Conservation (phyloP, 768 basidiomycete species). For the Pleurotus tuoliensis region DNA sequence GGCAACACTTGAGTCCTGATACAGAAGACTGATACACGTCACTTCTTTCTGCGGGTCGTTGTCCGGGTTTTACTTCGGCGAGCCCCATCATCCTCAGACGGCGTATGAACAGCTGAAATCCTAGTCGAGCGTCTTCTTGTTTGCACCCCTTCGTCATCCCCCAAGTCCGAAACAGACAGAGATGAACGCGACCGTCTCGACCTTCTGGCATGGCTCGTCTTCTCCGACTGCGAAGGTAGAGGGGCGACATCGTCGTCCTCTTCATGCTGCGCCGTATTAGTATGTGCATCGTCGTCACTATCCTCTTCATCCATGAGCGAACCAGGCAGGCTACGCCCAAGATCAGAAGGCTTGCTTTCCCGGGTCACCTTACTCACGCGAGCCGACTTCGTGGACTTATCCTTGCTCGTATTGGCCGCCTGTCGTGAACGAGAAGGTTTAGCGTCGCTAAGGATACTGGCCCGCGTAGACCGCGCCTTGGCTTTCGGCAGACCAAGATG, state of each 20-base stretch:
- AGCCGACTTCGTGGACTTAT: neutral
- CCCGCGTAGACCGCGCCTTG: slow-evolving; percentile 12
- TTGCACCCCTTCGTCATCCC: slow-evolving; percentile 28
- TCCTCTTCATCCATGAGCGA: slow-evolving; percentile 23
- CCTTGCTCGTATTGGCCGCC: neutral
- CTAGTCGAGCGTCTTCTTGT: slow-evolving; percentile 43
- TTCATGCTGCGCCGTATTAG: slow-evolving; percentile 23
- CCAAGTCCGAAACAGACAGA: slow-evolving; percentile 26
- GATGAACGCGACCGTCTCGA: slow-evolving; percentile 24
- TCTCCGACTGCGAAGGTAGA: slow-evolving; percentile 27
- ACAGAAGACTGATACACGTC: too few species aligned
- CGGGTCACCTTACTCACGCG: slow-evolving; percentile 2
- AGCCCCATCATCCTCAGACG: neutral
- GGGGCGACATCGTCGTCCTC: slow-evolving; percentile 36
- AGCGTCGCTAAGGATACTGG: slow-evolving; percentile 10
- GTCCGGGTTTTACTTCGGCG: neutral
- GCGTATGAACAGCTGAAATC: slow-evolving; percentile 22
- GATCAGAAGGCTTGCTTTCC: slow-evolving; percentile 10
- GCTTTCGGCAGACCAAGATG: neutral
- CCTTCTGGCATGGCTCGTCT: slow-evolving; percentile 18
- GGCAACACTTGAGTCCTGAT: too few species aligned
- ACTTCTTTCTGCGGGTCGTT: neutral
- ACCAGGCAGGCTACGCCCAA: slow-evolving; percentile 19
- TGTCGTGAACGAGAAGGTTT: slow-evolving; percentile 10
- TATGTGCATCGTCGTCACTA: slow-evolving; percentile 21